phyloP scores from a whole-genome alignment of 1,284 basidiomycete species.

The Ganoderma leucocontextum region DNA sequence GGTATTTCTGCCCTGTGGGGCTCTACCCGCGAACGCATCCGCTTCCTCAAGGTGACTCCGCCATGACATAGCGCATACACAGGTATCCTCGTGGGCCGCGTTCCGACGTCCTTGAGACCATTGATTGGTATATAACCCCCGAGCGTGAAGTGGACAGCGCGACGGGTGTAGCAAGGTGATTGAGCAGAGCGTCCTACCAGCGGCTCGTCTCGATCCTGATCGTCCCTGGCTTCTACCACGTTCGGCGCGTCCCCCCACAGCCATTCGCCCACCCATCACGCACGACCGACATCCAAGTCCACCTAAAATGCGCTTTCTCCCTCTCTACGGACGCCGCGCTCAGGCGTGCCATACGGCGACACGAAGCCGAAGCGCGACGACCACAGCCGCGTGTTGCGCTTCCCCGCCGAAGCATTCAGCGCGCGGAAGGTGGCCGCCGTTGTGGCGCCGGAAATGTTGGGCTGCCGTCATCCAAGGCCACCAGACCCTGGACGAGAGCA shows the following conservation, averaged over 20 bases:
- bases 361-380: not conserved
- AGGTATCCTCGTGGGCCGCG: not conserved
- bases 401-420: not conserved
- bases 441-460: constrained; percentile 3
- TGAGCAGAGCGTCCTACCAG: not conserved
- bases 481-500: not conserved
- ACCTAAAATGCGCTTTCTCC: not conserved
- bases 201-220: constrained; percentile 1
- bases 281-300: not conserved
- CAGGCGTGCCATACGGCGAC: not conserved
- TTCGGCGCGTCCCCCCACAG: not conserved
- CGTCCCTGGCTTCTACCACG: constrained; percentile 3
- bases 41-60: constrained; percentile 1
- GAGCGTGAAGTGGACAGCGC: not conserved
- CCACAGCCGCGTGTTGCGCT: not conserved
- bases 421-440: not conserved
- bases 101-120: not conserved
- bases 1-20: not conserved
- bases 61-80: not conserved
- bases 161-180: constrained; percentile 4
- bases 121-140: constrained; percentile 1
- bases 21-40: not conserved
- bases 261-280: not conserved
- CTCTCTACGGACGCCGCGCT: not conserved
- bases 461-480: not conserved